Base-by-base conservation (phyloP, 768 basidiomycete species). In the Boletus reticulatus region DNA sequence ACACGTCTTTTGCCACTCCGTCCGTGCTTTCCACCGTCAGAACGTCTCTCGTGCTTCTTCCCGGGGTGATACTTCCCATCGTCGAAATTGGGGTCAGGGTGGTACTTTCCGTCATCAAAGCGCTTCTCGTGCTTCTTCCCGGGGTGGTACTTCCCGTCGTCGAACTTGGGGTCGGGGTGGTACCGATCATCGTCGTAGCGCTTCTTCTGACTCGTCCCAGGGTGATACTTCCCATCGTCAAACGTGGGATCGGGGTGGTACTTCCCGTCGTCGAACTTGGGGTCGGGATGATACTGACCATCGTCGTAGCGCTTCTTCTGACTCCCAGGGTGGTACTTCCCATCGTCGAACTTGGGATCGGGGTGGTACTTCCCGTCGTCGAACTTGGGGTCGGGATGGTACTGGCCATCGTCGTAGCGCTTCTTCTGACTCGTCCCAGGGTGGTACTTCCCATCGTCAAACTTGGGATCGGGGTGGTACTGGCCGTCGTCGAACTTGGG, bases 401-500 rank as follows among this genome's bases (percentile, higher is more conserved):
- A 60, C 17, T 52, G n/a, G 8, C 39, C 52, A 9, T 57, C 34
- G 24, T 57, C 45, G 16, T 12, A 36, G 43, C 36, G 36, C 36
- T 16, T 12, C 36, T 7, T 13, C 6, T 37, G 36, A 12, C 4
- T 24, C 27, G 39, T 46, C 36, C 19, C 47, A 4, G 34, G 47
- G 36, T 38, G 36, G 16, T 48, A 37, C 20, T 48, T 12, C 6
- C 37, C 48, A 41, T 39, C 48, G 27, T 50, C 49, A 11, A 13
- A 31, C 13, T 37, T 37, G 36, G 36, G 36, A 7, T 37, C 20
- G 4, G 43, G 43, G n/a, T 46, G 44, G 13, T 46, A 46, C 7
- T 55, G 39, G 9, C 62, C 58, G 42, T 63, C 55, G 6, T 63
- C n/a, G n/a, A n/a, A n/a, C n/a, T n/a, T n/a, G n/a, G n/a, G n/a